Base-by-base conservation (phyloP, 441 rosid genomes). In the Mallotus repandus region DNA sequence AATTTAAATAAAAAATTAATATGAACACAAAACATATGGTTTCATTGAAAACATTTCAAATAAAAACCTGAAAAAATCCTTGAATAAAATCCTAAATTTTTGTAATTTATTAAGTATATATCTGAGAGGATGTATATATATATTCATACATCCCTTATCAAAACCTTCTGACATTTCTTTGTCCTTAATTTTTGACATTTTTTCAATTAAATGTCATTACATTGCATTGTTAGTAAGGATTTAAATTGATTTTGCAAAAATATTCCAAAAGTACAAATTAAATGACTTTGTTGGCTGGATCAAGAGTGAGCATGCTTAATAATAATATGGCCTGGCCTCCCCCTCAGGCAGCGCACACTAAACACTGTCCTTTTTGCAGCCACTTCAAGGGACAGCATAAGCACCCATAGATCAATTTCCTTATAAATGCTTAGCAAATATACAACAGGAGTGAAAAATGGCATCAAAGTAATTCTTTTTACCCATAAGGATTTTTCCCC, bases 331-430 rank as follows among this genome's bases (percentile, higher is more conserved):
- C 57, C 57, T 70, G 1, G 29, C 29, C 29, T 25, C 57, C 53
- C 7, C 76, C 64, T 41, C 16, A 43, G 63, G 29, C 55, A 56
- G 22, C n/a, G 50, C 7, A 46, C 62, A 55, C 11, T 45, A 71
- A 16, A 71, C 8, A 71, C 12, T 64, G 63, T 64, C 54, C 9
- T 46, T 55, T 65, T 2, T 57, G 70, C 48, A 29, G 55, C 70
- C 76, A 54, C 21, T 46, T 22, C 25, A 25, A 73, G 76, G 53
- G 64, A 73, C 76, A 73, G 29, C 70, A 54, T 45, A 16, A 55
- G 46, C 76, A 73, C 62, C 15, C 56, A 22, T 13, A 5, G 18
- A 73, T 71, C 66, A 71, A 58, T 25, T 71, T 60, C 25, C 13
- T 13, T 43, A 25, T 14, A 5, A 54, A 19, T 19, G 38, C 4